Evolutionary conservation across 805 yeast genomes (phyloP).

Genomic region (Metschnikowia lochheadii): DNA sequence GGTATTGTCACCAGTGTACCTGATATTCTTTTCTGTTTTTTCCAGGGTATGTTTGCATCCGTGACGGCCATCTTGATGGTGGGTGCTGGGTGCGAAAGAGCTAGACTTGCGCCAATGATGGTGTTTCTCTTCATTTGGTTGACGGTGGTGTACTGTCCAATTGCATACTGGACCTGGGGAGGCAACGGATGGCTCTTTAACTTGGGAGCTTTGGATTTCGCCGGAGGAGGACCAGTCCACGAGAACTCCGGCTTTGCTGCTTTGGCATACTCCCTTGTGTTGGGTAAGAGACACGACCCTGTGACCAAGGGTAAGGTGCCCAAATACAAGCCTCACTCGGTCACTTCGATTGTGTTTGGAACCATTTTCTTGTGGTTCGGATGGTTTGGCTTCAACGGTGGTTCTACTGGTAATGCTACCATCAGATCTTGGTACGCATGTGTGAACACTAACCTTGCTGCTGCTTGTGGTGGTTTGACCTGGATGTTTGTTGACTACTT

Average conservation of each 20-base stretch:
- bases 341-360: conserved; percentile 85
- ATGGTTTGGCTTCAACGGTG: conserved; percentile 99
- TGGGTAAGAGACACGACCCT: conserved; percentile 91
- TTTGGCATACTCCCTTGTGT: conserved; percentile 81
- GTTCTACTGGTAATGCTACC: conserved; percentile 90
- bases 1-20: conserved; percentile 69
- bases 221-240: conserved; percentile 99
- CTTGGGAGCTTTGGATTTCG: conserved; percentile 89
- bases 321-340: conserved; percentile 90
- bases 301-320: conserved; percentile 67
- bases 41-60: conserved; percentile 96
- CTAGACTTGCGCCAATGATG: conserved; percentile 95
- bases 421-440: conserved; percentile 94
- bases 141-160: conserved; percentile 92
- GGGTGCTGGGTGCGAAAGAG: conserved; percentile 98
- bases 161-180: conserved; percentile 98
- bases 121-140: conserved; percentile 89
- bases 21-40: conserved; percentile 82
- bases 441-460: conserved; percentile 91
- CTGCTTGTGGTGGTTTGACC: conserved; percentile 86
- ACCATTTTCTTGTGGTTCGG: conserved; percentile 97
- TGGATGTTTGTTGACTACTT: conserved; percentile 92
- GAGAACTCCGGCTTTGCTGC: conserved; percentile 94
- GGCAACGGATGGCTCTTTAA: conserved; percentile 81
- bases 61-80: conserved; percentile 90